These are phyloP conservation scores for Hyphopichia fennica DNA, from an alignment of 1,139 yeast genomes.

Conservation along the genomic window DNA sequence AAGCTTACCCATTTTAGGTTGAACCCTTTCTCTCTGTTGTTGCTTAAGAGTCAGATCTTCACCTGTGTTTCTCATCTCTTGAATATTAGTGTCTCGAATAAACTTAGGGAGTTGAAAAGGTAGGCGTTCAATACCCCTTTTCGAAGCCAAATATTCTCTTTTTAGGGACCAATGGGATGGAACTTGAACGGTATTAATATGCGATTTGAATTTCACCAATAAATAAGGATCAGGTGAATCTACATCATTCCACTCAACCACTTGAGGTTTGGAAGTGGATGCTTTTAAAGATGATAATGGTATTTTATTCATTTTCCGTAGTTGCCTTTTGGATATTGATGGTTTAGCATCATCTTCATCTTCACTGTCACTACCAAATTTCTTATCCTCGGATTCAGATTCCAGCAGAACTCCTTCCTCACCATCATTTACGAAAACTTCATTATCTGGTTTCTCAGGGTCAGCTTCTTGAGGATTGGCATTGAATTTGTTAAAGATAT, in stretches of 20 bases:
- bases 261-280: constrained; percentile 59
- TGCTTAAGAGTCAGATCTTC: constrained; percentile 63
- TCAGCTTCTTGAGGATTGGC: not conserved
- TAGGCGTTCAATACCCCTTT: constrained; percentile 67
- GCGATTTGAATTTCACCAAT: constrained; percentile 62
- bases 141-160: constrained; percentile 72
- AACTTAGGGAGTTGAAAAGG: constrained; percentile 79
- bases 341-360: constrained; percentile 7
- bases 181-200: constrained; percentile 69
- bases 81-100: constrained; percentile 82
- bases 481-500: constrained; percentile 7
- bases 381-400: constrained; percentile 10
- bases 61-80: constrained; percentile 72
- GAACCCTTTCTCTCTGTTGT: constrained; percentile 78
- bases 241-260: constrained; percentile 84
- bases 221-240: constrained; percentile 80
- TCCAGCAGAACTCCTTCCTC: constrained; percentile 4
- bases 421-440: constrained; percentile 5
- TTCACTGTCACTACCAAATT: not conserved
- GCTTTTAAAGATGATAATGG: constrained; percentile 72
- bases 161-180: constrained; percentile 86
- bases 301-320: constrained; percentile 52
- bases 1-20: constrained; percentile 83
- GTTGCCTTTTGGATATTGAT: constrained; percentile 39
- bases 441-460: not conserved